These are phyloP conservation scores for Murraya koenigii DNA, from an alignment of 345 rosid genomes.

Conservation along the genomic window DNA sequence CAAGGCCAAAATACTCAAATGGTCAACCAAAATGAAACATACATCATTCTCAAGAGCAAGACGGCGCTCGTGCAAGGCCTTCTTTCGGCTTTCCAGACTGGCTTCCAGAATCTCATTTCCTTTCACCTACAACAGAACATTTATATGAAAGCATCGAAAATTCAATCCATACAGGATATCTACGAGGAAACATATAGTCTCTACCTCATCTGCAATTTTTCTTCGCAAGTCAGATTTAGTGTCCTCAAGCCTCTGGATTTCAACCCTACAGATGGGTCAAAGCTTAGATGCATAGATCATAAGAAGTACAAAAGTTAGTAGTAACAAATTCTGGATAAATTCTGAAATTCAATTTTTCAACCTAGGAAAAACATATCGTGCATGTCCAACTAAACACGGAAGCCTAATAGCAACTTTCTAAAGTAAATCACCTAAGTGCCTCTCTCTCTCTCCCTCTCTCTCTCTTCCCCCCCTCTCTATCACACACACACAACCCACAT, in stretches of 20 bases:
- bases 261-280: constrained; percentile 42
- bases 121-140: constrained; percentile 45
- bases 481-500: background rate
- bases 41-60: constrained; percentile 75
- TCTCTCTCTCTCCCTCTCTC: background rate
- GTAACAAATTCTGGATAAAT: background rate
- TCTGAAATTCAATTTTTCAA: background rate
- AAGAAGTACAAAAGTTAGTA: background rate
- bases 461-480: background rate
- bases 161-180: constrained; percentile 4
- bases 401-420: background rate
- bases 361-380: background rate
- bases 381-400: background rate
- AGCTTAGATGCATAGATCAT: constrained; percentile 6
- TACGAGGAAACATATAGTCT: background rate
- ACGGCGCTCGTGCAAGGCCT: constrained; percentile 59
- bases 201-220: constrained; percentile 71
- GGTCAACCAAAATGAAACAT: constrained; percentile 26
- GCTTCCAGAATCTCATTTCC: constrained; percentile 59
- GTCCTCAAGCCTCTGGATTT: constrained; percentile 68
- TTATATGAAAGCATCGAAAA: background rate
- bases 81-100: constrained; percentile 62
- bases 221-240: constrained; percentile 58
- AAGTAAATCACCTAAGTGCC: background rate
- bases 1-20: background rate